Conservation (phyloP, 106 monocot species). For the Vanilla planifolia region DNA sequence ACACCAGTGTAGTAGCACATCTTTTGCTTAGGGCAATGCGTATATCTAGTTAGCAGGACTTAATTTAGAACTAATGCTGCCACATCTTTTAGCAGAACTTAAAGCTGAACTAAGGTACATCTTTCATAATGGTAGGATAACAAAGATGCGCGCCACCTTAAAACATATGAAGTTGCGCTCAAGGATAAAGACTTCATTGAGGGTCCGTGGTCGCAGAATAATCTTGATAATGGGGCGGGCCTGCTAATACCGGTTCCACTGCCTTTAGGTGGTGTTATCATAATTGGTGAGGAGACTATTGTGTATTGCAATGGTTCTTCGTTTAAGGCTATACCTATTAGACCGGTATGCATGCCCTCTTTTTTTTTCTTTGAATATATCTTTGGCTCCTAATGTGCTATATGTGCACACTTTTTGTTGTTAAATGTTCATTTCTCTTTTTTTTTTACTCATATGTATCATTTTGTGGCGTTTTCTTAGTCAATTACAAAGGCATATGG, state of each 20-base stretch:
- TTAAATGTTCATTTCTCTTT: neutral
- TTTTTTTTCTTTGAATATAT: neutral
- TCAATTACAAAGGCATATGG: conserved; percentile 98
- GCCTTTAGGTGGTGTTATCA: conserved; percentile 97
- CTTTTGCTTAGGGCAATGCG: too few relatives aligned
- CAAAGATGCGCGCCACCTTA: conserved; percentile 97
- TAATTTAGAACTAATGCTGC: neutral
- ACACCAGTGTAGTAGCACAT: neutral
- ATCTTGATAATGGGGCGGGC: conserved; percentile 96
- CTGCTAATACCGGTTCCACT: conserved; percentile 89
- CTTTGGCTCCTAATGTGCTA: neutral
- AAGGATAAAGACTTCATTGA: conserved; percentile 99
- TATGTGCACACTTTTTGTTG: neutral
- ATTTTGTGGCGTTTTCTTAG: conserved; percentile 28
- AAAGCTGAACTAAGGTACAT: conserved; percentile 1
- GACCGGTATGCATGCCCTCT: conserved; percentile 36
- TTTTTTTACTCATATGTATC: neutral
- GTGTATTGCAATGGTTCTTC: conserved; percentile 80
- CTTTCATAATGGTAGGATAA: conserved; percentile 56
- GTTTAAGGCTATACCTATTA: conserved; percentile 91
- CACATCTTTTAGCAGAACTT: neutral
- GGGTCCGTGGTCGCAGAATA: conserved; percentile 96
- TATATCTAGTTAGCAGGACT: too few relatives aligned
- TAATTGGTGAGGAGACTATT: conserved; percentile 98
- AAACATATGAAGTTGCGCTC: conserved; percentile 95